These are phyloP conservation scores for Penicillium taxi DNA, from an alignment of 495 filamentous ascomycete genomes.

Conservation along the genomic window DNA sequence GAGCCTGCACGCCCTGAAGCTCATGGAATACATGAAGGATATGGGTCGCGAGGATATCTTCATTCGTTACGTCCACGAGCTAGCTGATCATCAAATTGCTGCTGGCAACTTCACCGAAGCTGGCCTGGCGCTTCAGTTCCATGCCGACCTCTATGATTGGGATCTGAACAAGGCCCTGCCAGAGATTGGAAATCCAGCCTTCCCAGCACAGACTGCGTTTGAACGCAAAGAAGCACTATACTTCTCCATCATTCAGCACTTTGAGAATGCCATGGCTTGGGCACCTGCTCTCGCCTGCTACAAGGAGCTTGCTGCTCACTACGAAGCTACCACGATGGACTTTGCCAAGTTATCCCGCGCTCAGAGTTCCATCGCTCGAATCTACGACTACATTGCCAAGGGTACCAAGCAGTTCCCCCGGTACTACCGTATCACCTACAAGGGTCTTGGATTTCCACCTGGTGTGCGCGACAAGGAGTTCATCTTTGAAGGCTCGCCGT, in stretches of 20 bases:
- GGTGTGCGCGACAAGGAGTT: conserved; percentile 84
- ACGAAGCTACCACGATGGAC: conserved; percentile 82
- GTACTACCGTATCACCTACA: conserved; percentile 89
- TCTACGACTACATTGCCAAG: conserved; percentile 80
- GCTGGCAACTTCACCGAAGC: conserved; percentile 81
- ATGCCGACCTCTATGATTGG: conserved; percentile 92
- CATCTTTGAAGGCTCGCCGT: conserved; percentile 74
- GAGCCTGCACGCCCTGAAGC: conserved; percentile 75
- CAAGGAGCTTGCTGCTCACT: conserved; percentile 80
- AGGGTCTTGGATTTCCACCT: conserved; percentile 80
- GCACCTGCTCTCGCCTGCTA: conserved; percentile 83
- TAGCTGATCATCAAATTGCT: conserved; percentile 68
- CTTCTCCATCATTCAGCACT: conserved; percentile 88
- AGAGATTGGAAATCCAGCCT: conserved; percentile 60
- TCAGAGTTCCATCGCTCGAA: conserved; percentile 84
- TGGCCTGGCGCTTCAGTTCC: conserved; percentile 79
- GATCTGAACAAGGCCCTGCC: conserved; percentile 62
- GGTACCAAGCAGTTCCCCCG: conserved; percentile 68
- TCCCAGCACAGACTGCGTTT: conserved; percentile 81
- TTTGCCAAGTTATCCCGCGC: conserved; percentile 84
- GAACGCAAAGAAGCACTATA: conserved; percentile 89
- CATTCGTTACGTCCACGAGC: conserved; percentile 90
- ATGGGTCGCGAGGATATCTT: conserved; percentile 98
- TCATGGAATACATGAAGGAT: conserved; percentile 96
- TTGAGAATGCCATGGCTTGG: conserved; percentile 90